Base-by-base conservation (phyloP, 2,329 filamentous ascomycete species). In the Ascochyta clinopodiicola region DNA sequence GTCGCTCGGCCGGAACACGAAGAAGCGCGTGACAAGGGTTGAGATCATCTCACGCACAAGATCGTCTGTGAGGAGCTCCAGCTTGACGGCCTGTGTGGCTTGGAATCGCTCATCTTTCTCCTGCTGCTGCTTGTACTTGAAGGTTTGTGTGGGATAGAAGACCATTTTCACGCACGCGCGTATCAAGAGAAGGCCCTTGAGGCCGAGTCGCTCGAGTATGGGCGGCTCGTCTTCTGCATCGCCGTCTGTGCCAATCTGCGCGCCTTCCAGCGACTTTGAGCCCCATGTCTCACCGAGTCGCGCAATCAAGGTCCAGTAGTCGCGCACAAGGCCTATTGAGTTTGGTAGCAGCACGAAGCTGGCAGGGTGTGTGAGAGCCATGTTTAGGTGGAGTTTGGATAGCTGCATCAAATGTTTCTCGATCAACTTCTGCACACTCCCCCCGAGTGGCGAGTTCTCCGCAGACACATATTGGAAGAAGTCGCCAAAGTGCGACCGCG, bases 351-450 rank as follows among this genome's bases (percentile, higher is more conserved):
- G 81, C 0, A 88, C 87, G 74, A 97, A 98, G 50, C 92, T 90
- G 3, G 90, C 88, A 1, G 93, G 87, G 72, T 96, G 92, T 5
- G 82, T 79, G 44, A 86, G 86, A 1, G 91, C 87, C 88, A 98
- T 94, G 51, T 92, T 88, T 35, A 96, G 82, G 72, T 98, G 95
- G 3, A 99, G 80, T 75, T 98, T 99, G 3, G 93, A 88, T 44
- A 98, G 88, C 70, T 98, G 93, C 37, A 97, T 78, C 2, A 96
- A 80, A 70, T 97, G 93, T 71, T 92, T 96, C 62, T 90, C 90
- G n/a, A 96, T 79, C 22, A 89, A 71, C 32, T 83, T 84, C 55
- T 85, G 84, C 22, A 86, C 82, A 4, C 78, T 75, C 4, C 77
- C 72, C 6, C 66, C 67, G 34, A 88, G 76, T 2, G 84, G 74